Evolutionary conservation across 352 stramenopile genomes (phyloP).

Genomic region (Globisporangium barbulae): DNA sequence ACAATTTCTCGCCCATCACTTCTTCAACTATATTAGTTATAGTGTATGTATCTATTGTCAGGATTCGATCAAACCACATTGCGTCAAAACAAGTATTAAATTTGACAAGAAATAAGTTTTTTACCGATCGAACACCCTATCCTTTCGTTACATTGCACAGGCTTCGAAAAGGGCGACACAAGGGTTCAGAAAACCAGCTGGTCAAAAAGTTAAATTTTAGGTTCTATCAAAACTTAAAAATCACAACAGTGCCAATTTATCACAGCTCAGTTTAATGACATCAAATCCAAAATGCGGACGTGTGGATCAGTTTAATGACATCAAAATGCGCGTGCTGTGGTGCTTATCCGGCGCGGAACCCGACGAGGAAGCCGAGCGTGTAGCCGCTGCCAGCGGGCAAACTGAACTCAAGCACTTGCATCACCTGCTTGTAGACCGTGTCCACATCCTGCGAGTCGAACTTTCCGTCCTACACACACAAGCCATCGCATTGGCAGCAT

Average conservation of each 20-base stretch:
- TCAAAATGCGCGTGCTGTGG: no score
- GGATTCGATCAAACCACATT: background rate
- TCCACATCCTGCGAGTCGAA: conserved; percentile 80
- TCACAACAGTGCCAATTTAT: no score
- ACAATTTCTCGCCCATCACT: background rate
- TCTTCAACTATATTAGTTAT: background rate
- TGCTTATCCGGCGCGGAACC: conserved; percentile 67
- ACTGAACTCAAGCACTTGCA: conserved; percentile 79
- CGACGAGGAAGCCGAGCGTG: conserved; percentile 64
- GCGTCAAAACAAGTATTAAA: background rate
- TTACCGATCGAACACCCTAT: no score
- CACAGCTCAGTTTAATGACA: no score
- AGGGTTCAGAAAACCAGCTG: background rate
- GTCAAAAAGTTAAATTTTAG: background rate
- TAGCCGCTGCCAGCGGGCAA: conserved; percentile 76
- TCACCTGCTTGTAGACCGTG: conserved; percentile 67
- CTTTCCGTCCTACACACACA: conserved; percentile 42
- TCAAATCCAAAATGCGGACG: no score
- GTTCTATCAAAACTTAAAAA: no score
- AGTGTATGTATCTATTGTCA: background rate
- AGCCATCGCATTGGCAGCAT: background rate
- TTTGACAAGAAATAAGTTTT: background rate
- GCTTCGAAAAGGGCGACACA: background rate
- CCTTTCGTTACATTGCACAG: conserved; percentile 6
- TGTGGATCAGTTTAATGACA: no score